phyloP scores from a whole-genome alignment of 2,329 filamentous ascomycete genomes.

The Penicillium corylophilum region DNA sequence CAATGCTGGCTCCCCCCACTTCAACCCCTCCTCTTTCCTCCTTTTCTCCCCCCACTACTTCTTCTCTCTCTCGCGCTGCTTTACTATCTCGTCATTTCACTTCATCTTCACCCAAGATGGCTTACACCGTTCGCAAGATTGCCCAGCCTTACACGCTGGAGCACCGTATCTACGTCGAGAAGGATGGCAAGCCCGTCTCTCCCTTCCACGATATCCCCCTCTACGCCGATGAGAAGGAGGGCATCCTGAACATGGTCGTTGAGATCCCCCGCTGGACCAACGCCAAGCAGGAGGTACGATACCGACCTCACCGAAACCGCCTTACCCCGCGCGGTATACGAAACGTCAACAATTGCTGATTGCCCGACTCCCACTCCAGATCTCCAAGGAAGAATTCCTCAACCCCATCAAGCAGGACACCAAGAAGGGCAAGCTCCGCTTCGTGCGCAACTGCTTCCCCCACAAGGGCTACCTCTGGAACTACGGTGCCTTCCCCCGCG shows the following conservation, averaged over 20 bases:
- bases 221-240: constrained; percentile 94
- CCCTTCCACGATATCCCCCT: constrained; percentile 99
- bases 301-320: background rate
- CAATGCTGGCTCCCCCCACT: constrained; percentile 45
- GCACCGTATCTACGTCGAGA: constrained; percentile 96
- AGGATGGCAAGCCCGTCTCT: constrained; percentile 90
- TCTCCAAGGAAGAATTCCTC: constrained; percentile 96
- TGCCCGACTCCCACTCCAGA: constrained; percentile 54
- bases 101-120: constrained; percentile 39
- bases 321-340: background rate
- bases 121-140: constrained; percentile 81
- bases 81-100: constrained; percentile 52
- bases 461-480: constrained; percentile 99
- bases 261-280: constrained; percentile 99
- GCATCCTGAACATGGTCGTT: constrained; percentile 97
- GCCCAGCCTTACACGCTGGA: constrained; percentile 89
- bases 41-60: constrained; percentile 25
- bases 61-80: constrained; percentile 37
- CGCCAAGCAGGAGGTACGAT: constrained; percentile 91
- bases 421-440: constrained; percentile 99
- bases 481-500: constrained; percentile 98
- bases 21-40: constrained; percentile 31
- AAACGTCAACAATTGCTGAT: constrained; percentile 19
- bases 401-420: constrained; percentile 99
- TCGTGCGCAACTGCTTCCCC: constrained; percentile 99